Evolutionary conservation across 306 rosid species (phyloP).

Genomic region (Fagus crenata): DNA sequence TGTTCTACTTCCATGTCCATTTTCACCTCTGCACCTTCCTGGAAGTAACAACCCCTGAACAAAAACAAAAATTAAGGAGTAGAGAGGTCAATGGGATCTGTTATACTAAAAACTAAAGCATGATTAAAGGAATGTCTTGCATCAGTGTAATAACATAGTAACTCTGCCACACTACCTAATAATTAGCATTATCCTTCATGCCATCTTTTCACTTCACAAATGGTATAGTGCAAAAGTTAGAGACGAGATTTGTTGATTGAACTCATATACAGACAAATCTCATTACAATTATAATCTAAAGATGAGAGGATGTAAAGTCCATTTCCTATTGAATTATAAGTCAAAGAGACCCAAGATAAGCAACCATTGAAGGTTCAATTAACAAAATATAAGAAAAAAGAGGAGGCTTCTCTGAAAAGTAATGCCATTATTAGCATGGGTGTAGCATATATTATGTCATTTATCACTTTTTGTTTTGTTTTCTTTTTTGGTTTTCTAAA

Average conservation of each 20-base stretch:
- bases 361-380: neutral
- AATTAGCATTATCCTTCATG: neutral
- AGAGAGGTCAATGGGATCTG: neutral
- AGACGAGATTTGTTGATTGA: neutral
- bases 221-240: neutral
- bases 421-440: neutral
- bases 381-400: neutral
- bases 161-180: neutral
- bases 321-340: neutral
- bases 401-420: neutral
- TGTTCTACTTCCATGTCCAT: conserved; percentile 67
- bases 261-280: neutral
- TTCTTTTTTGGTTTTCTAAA: too few species aligned
- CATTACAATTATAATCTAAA: neutral
- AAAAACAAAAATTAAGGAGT: neutral
- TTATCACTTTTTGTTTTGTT: neutral
- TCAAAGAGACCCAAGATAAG: neutral
- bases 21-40: conserved; percentile 66
- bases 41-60: conserved; percentile 85
- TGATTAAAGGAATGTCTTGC: neutral
- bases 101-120: neutral
- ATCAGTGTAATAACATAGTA: neutral
- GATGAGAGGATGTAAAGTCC: neutral
- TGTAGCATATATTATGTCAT: neutral
- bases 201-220: neutral